phyloP scores from a whole-genome alignment of 2,329 filamentous ascomycete species.

The Monosporascus sp. region DNA sequence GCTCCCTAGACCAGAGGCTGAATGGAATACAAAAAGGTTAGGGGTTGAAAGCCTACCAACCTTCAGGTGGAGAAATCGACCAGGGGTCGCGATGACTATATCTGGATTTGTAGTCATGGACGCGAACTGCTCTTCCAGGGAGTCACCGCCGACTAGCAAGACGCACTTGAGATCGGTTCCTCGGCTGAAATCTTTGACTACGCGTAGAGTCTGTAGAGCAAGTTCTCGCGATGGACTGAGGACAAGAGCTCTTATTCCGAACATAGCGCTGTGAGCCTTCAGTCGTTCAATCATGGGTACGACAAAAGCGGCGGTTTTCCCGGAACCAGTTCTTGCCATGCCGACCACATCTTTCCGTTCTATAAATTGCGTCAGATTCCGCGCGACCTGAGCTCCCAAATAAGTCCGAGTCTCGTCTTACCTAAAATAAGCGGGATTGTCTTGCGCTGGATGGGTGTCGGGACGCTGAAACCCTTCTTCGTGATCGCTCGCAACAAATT shows the following conservation, averaged over 20 bases:
- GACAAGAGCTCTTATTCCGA: constrained; percentile 82
- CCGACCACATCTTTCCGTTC: constrained; percentile 94
- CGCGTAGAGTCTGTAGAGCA: constrained; percentile 90
- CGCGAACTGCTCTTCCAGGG: constrained; percentile 78
- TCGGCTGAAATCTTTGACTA: constrained; percentile 87
- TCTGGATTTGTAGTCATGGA: constrained; percentile 93
- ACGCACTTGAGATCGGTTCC: constrained; percentile 89
- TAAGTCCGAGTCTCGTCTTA: background rate
- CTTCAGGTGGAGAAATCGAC: constrained; percentile 92
- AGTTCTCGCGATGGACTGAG: constrained; percentile 91
- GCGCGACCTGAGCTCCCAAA: background rate
- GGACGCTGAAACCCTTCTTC: constrained; percentile 90
- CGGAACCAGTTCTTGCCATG: constrained; percentile 97
- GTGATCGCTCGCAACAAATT: constrained; percentile 86
- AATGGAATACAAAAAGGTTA: too few relatives aligned
- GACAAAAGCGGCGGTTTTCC: constrained; percentile 96
- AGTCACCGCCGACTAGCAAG: constrained; percentile 84
- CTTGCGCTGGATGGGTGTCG: constrained; percentile 95
- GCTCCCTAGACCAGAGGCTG: too few relatives aligned
- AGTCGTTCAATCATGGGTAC: constrained; percentile 97
- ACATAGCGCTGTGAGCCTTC: constrained; percentile 78
- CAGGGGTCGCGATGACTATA: constrained; percentile 94
- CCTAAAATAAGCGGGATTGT: constrained; percentile 74
- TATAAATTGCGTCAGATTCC: constrained; percentile 33
- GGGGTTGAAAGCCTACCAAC: constrained; percentile 26